phyloP scores from a whole-genome alignment of 176 grass and related monocot species.

The Eremochloa ophiuroides region DNA sequence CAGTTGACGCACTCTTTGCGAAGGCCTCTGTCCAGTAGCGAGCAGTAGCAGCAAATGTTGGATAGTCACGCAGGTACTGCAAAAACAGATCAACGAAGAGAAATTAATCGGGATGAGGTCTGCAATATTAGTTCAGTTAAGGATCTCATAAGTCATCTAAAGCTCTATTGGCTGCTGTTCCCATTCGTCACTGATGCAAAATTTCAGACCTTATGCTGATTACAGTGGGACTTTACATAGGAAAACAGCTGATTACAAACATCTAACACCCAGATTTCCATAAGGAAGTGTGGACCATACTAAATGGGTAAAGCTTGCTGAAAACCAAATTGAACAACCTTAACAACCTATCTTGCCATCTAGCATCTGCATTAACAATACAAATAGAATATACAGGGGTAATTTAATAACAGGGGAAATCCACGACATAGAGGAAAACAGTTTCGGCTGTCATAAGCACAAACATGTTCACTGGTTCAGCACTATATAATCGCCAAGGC shows the following conservation, averaged over 20 bases:
- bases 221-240: too few relatives aligned
- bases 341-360: background rate
- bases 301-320: background rate
- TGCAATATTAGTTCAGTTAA: background rate
- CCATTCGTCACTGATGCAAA: background rate
- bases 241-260: background rate
- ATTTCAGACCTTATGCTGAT: background rate
- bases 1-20: slow-evolving; percentile 67
- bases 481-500: background rate
- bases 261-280: background rate
- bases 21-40: slow-evolving; percentile 94
- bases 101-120: background rate
- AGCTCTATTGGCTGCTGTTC: background rate
- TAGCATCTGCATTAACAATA: background rate
- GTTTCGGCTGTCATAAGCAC: background rate
- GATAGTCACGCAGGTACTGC: slow-evolving; percentile 71
- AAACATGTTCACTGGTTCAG: background rate
- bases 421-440: background rate
- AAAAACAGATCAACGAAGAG: slow-evolving; percentile 4
- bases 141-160: background rate
- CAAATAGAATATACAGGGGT: background rate
- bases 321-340: background rate
- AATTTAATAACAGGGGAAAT: background rate
- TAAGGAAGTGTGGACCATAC: background rate
- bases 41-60: slow-evolving; percentile 76